Base-by-base conservation (phyloP, 2,329 filamentous ascomycete species). In the Ophiocordyceps australis region DNA sequence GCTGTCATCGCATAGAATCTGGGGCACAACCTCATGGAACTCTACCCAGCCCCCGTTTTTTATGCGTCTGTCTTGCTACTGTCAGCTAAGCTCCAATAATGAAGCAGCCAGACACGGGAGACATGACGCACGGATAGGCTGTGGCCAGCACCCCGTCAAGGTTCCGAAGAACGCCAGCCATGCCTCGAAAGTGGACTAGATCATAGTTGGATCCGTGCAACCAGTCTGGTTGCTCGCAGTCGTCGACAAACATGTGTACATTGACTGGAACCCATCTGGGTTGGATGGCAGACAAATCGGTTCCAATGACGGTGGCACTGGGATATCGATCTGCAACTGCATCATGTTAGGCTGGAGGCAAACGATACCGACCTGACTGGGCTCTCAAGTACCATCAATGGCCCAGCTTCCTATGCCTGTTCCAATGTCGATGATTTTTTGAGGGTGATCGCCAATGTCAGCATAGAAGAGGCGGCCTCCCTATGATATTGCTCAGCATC, bases 191-290 rank as follows among this genome's bases (percentile, higher is more conserved):
- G 52, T 56, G 57, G 2, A 74, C 59, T 33, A 64, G 57, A 40
- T 74, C 67, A 38, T 65, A 71, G 27, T 59, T 49, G 4, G 52
- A 45, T 25, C 62, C 65, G 15, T 51, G 49, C 5, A 47, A 34
- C 71, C 71, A 76, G 7, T 64, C 55, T 24, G 62, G 54, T 33
- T 73, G 47, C 30, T 51, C 65, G 26, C 61, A 59, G 38, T 75
- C 69, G 36, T 75, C 70, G 8, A 76, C 57, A 30, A 71, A 51
- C 46, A 74, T 74, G 7, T 53, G 54, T n/a, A 67, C 55, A 38
- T 74, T 74, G 9, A 62, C 55, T 11, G 68, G 70, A 9, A 73
- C 54, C 44, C 50, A 55, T 19, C 43, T 45, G 3, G 55, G 52
- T 33, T 62, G 56, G 13, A 59, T 60, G 3, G 57, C 54, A 4